Base-by-base conservation (phyloP, 1,284 basidiomycete species). In the Mrakiaceae sp. region DNA sequence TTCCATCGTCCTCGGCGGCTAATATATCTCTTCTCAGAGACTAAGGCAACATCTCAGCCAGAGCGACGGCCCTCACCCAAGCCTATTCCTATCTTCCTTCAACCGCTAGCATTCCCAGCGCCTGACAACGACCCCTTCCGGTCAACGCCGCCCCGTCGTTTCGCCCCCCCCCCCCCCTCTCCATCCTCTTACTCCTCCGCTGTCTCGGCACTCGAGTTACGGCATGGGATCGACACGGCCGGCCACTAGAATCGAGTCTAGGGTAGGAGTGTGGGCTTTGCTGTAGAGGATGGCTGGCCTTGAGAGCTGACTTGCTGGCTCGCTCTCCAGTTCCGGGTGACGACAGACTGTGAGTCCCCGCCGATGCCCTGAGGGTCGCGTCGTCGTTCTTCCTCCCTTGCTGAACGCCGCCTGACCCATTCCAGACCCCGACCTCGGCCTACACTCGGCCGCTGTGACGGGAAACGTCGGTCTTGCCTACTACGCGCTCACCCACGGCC, bases 401-500 rank as follows among this genome's bases (percentile, higher is more conserved):
- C 14, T 52, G 43, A 40, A 42, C 16, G 40, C 48, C 50, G 46
- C 47, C n/a, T 49, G 4, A 10, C 27, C n/a, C 5, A 8, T 16
- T 12, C 11, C 12, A 47, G 64, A 51, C 44, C 60, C 88, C 46
- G 86, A 88, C 72, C 85, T 93, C 64, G 88, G 88, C 62, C 79
- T 96, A 6, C 93, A 96, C 73, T 83, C 86, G n/a, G 92, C 92
- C 11, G 88, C 89, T 2, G 87, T 86, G 4, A 86, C 85, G 55
- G 92, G 90, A 62, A 90, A 96, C 74, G 81, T 94, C 60, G 91
- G 79, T 11, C 84, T 91, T 67, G 88, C 88, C 64, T 84, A 87
- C 72, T 92, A 88, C 75, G 92, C 92, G 6, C 81, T 97, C 44
- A 84, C 85, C n/a, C 86, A 92, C 71, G 93, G 92, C 5, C 92